Base-by-base conservation (phyloP, 2,329 filamentous ascomycete genomes). In the Lachnellula cervina region DNA sequence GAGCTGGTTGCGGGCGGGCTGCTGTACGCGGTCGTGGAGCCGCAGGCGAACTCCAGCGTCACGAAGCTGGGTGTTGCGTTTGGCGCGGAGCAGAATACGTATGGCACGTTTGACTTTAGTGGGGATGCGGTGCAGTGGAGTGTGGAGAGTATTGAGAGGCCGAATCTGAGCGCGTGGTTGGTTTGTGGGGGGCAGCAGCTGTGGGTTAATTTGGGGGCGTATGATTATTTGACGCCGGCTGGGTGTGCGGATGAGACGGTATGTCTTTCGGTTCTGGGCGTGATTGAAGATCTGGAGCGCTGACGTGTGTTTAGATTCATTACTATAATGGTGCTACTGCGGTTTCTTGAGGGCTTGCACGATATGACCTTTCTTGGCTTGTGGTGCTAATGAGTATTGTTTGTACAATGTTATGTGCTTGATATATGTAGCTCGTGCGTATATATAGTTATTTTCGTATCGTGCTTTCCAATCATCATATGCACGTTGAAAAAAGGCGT, bases 151-250 rank as follows among this genome's bases (percentile, higher is more conserved):
- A 69, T 84, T 35, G 69, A 71, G 49, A 68, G 81, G 37, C 80
- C 80, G 50, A 85, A 84, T 64, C 64, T 74, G 45, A 78, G 76
- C 19, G 81, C 82, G 1, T 85, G 81, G 80, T 76, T 82, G 60
- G 81, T 84, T 51, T 85, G 80, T 59, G 71, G 70, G 46, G 71
- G 72, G 5, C 76, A 80, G 69, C 66, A 64, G 46, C 60, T 84
- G 59, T 83, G 79, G 63, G 75, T 84, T 63, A 84, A 84, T 63
- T 74, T 83, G 53, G 81, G 82, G 0, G 79, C 78, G 14, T 84
- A 84, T 64, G 70, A 70, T 25, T 84, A 83, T 64, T 70, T 79
- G 68, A 84, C 81, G 11, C 81, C 81, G 0, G 67, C 70, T 43
- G 70, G 67, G 2, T 81, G 81, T 69, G 73, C 74, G 32, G 81